Evolutionary conservation across 495 filamentous ascomycete genomes (phyloP), one percentile per base, ranked within the genome.

Genomic region (Penicillium roqueforti): DNA sequence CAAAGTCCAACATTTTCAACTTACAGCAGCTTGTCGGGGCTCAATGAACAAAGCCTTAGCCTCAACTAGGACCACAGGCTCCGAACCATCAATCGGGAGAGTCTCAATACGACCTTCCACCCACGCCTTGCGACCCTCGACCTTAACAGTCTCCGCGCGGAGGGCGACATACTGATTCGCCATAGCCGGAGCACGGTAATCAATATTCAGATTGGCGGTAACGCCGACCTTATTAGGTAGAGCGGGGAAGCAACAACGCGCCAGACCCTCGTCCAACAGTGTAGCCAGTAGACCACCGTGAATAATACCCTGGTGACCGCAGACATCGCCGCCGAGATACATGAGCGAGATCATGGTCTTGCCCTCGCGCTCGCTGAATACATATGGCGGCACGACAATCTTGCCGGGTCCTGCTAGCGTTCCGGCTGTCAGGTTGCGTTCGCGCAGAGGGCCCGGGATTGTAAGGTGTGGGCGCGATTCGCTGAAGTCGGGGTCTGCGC

Each of bases 41-140:
- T 95, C 91, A 56, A 98, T 80, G 66, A 95, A 97, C 55, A 98
- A 71, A 3, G 87, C 91, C 65, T 86, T 87, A 13, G 88, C 89
- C 71, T 91, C 87, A 25, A 83, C 87, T 41, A 93, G 70, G 22
- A 91, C 80, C 10, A 80, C 63, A 9, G 87, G 84, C 36, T 79
- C 79, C 62, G 83, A 74, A 16, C 80, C 82, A 36, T 79, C 79
- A 44, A 72, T 76, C 34, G 83, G 82, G 11, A 97, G 76, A 20
- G 89, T 87, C 79, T 96, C 92, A 60, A 98, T 87, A 57, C 83
- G 82, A 19, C 89, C 95, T 71, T 91, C 86, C 6, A 97, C 92
- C 92, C 92, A 98, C 19, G 92, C 93, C 70, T 98, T 98, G 55
- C 93, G 80, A 6, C 93, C 95, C 66, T 97, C 92, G 8, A 91